Conservation (phyloP, 805 yeast genomes). For the Saturnispora serradocipensis region DNA sequence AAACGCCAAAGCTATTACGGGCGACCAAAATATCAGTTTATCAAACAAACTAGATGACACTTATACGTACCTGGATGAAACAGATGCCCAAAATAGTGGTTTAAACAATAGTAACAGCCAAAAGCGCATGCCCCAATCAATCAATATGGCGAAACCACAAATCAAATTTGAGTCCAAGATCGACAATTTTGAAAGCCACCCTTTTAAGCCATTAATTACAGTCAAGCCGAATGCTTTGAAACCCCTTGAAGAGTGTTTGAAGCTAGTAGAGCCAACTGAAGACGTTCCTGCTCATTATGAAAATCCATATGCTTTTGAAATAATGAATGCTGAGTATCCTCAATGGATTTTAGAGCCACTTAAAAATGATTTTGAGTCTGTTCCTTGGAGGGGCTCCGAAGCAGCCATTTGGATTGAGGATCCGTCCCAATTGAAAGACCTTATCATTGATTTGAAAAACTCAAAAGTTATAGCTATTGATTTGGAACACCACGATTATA, state of each 20-base stretch:
- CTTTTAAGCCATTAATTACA: slow-evolving; percentile 68
- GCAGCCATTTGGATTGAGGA: slow-evolving; percentile 56
- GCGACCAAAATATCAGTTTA: not conserved
- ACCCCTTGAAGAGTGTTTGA: slow-evolving; percentile 44
- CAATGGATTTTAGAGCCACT: slow-evolving; percentile 35
- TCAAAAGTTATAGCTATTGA: slow-evolving; percentile 78
- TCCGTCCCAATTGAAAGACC: slow-evolving; percentile 36
- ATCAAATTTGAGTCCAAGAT: slow-evolving; percentile 43
- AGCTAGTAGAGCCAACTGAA: slow-evolving; percentile 29
- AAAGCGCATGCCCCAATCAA: slow-evolving; percentile 5
- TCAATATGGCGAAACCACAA: slow-evolving; percentile 54
- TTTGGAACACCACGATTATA: slow-evolving; percentile 89
- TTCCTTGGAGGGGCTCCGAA: slow-evolving; percentile 53
- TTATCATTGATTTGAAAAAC: slow-evolving; percentile 45
- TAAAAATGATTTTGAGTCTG: slow-evolving; percentile 32
- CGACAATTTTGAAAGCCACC: slow-evolving; percentile 55
- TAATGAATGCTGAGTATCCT: slow-evolving; percentile 62
- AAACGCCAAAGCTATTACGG: slow-evolving; percentile 16
- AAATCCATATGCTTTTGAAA: slow-evolving; percentile 79
- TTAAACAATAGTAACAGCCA: not conserved
- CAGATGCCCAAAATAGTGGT: slow-evolving; percentile 26
- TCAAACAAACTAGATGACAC: slow-evolving; percentile 13
- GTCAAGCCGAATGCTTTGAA: slow-evolving; percentile 63
- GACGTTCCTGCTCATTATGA: slow-evolving; percentile 50
- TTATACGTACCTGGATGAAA: slow-evolving; percentile 45